These are phyloP conservation scores for Ettlia oleoabundans DNA, from an alignment of 139 green algal genomes.

Conservation along the genomic window DNA sequence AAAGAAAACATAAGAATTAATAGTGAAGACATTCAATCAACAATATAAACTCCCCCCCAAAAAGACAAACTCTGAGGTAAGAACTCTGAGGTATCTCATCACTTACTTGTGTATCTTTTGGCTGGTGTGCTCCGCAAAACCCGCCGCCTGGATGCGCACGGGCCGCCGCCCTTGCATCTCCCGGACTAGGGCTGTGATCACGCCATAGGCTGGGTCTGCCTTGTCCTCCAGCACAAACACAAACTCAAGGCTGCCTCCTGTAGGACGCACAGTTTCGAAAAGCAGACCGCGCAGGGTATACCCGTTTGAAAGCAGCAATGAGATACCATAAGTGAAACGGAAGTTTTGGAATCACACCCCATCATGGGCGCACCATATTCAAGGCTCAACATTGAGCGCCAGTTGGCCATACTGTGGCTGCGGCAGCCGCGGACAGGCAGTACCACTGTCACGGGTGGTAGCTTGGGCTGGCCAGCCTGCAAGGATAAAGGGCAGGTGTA, in stretches of 20 bases:
- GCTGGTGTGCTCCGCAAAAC: conserved; percentile 52
- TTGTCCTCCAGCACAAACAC: conserved; percentile 77
- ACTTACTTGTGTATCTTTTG: conserved; percentile 88
- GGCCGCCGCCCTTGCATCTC: not conserved
- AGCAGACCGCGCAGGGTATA: no score
- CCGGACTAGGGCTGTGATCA: not conserved
- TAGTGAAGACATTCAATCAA: not conserved
- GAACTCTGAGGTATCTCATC: not conserved
- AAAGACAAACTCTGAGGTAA: no score
- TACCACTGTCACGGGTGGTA: conserved; percentile 66
- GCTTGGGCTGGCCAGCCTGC: not conserved
- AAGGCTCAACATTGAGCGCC: conserved; percentile 62
- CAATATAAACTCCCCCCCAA: no score
- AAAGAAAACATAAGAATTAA: no score
- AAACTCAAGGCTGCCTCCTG: conserved; percentile 71
- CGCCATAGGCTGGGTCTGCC: conserved; percentile 51
- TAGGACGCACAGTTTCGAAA: not conserved
- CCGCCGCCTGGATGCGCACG: conserved; percentile 54
- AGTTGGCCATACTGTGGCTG: conserved; percentile 68
- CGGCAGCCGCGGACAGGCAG: conserved; percentile 75
- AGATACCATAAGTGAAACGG: no score
- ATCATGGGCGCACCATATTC: conserved; percentile 63
- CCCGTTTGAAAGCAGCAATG: no score
- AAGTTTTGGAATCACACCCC: no score
- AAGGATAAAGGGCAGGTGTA: not conserved